Base-by-base conservation (phyloP, 441 rosid species). In the Daphne laureola region DNA sequence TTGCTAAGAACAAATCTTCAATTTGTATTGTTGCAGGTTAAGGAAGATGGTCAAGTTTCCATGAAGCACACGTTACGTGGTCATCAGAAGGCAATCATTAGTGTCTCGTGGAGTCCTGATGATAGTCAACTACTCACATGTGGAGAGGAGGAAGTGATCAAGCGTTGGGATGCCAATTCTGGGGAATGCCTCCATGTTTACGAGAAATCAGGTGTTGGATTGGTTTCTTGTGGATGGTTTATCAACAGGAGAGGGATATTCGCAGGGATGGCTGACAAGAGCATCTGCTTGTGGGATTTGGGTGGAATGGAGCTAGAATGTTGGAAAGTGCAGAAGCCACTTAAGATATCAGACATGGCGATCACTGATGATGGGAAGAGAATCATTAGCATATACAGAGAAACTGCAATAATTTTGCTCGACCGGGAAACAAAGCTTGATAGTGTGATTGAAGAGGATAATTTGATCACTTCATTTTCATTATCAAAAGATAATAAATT, bases 171-270 rank as follows among this genome's bases (percentile, higher is more conserved):
- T 64, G 83, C 69, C 26, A 65, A 57, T 25, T 69, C 87, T 46
- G 93, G 93, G 26, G 77, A 78, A 40, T 82, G 80, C 58, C 77
- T 78, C 54, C 77, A 61, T 51, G 67, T 62, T 42, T 82, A 80
- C 14, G 87, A 82, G 55, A 82, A 80, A 69, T 27, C 59, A 23
- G 76, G 81, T 44, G 49, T 63, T 21, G 77, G 83, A 43, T 58
- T 80, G 61, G 52, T 85, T 44, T 82, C 93, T 18, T 85, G 93
- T 38, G 89, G 80, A 38, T 85, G 89, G 93, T 68, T 71, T 50
- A 73, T 84, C 11, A 76, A 76, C 49, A 84, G 87, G 43, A 72
- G 43, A 54, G 71, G 81, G 48, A 71, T 85, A 57, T 73, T 79
- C 49, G 66, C 73, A 1, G 89, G 87, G 27, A 56, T 80, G 71